Conservation (phyloP, 2,329 filamentous ascomycete genomes). For the Byssochlamys sp. region DNA sequence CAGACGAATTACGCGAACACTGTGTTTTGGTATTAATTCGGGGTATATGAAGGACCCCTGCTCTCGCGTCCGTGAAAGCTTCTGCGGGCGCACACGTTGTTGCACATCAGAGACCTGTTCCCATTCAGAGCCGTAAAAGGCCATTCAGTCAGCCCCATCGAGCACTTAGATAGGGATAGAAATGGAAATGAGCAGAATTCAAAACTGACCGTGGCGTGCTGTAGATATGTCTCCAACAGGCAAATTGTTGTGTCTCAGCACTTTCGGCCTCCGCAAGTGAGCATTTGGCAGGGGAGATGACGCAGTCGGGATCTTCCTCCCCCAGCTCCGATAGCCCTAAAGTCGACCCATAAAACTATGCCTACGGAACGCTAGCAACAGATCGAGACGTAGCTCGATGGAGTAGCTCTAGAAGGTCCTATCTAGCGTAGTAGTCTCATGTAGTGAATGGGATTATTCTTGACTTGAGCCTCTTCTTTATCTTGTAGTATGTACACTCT, state of each 20-base stretch:
- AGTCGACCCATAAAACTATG: neutral
- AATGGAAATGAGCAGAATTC: neutral
- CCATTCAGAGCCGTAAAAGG: neutral
- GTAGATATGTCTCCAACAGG: neutral
- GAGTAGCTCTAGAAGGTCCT: neutral
- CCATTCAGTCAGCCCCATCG: neutral
- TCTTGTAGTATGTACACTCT: neutral
- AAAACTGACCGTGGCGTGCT: neutral
- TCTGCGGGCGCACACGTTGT: slow-evolving; percentile 10
- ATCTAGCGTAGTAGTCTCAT: neutral
- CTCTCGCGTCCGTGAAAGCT: slow-evolving; percentile 15
- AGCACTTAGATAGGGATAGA: neutral
- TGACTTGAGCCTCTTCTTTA: neutral
- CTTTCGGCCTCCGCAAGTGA: neutral
- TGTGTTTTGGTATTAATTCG: slow-evolving; percentile 6
- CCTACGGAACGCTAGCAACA: neutral
- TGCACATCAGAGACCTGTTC: slow-evolving; percentile 11
- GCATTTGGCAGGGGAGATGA: slow-evolving; percentile 6
- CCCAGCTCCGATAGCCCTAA: neutral
- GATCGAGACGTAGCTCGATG: neutral
- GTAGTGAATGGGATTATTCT: neutral
- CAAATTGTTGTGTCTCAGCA: slow-evolving; percentile 1
- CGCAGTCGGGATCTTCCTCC: slow-evolving; percentile 7
- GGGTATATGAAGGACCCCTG: slow-evolving; percentile 17
- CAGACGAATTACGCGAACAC: neutral